Conservation (phyloP, 331 rosid species). For the Pyracantha coccinea region DNA sequence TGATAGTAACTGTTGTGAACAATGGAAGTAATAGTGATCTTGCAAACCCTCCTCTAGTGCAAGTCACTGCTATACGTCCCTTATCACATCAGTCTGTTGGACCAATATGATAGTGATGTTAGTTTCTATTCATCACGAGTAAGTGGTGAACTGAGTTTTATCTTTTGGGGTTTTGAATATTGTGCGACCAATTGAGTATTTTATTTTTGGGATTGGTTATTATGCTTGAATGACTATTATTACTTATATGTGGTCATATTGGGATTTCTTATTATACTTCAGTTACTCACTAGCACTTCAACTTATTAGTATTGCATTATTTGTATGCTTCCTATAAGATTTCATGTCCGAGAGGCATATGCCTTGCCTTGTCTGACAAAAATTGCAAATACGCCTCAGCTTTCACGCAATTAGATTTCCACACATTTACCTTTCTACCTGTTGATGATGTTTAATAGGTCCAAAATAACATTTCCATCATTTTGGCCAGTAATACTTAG, state of each 20-base stretch:
- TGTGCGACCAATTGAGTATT: background rate
- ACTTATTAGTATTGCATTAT: background rate
- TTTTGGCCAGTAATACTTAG: background rate
- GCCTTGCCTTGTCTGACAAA: background rate
- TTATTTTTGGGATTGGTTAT: background rate
- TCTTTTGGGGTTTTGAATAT: background rate
- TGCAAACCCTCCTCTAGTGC: background rate
- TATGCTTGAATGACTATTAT: background rate
- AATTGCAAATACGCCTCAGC: background rate
- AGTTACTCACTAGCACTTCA: background rate
- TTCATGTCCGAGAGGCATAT: background rate
- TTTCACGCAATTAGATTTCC: background rate
- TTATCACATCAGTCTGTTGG: background rate
- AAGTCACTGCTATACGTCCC: background rate
- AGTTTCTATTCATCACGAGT: background rate
- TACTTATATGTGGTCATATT: background rate
- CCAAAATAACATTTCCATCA: background rate
- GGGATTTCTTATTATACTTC: background rate
- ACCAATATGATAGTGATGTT: background rate
- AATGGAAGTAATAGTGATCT: background rate
- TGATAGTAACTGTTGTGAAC: no score
- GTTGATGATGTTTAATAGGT: background rate
- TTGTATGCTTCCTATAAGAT: background rate
- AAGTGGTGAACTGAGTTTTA: background rate
- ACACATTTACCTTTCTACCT: background rate